phyloP scores from a whole-genome alignment of 805 yeast species.

The Saturnispora gosingensis region DNA sequence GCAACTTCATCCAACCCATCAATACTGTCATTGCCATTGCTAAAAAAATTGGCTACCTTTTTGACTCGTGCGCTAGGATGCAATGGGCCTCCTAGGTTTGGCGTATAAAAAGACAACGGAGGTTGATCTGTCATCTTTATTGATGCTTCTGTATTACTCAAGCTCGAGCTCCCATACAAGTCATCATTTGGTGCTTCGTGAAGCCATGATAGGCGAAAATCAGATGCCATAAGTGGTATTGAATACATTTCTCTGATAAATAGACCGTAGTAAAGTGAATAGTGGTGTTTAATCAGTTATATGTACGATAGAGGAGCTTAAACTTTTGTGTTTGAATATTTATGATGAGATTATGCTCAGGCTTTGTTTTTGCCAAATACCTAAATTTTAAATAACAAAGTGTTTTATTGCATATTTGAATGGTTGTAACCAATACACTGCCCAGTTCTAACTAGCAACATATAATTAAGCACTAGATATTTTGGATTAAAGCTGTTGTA shows the following conservation, averaged over 20 bases:
- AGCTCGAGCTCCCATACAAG: background rate
- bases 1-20: slow-evolving; percentile 11
- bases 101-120: slow-evolving; percentile 10
- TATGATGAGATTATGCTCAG: too few relatives aligned
- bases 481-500: too few relatives aligned
- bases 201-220: slow-evolving; percentile 4
- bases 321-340: background rate
- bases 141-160: background rate
- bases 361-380: too few relatives aligned
- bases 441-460: too few relatives aligned
- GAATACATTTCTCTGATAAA: background rate
- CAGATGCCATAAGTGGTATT: slow-evolving; percentile 1
- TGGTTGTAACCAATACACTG: too few relatives aligned
- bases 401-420: too few relatives aligned
- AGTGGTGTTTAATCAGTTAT: background rate
- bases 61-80: background rate
- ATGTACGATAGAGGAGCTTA: background rate
- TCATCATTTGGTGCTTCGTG: background rate
- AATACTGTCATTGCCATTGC: background rate
- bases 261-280: background rate
- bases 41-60: background rate
- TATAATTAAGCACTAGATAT: too few relatives aligned
- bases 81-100: slow-evolving; percentile 8
- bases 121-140: slow-evolving; percentile 6
- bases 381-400: too few relatives aligned